These are phyloP conservation scores for Pseudogymnoascus sp. DNA, from an alignment of 2,329 filamentous ascomycete species.

Conservation along the genomic window DNA sequence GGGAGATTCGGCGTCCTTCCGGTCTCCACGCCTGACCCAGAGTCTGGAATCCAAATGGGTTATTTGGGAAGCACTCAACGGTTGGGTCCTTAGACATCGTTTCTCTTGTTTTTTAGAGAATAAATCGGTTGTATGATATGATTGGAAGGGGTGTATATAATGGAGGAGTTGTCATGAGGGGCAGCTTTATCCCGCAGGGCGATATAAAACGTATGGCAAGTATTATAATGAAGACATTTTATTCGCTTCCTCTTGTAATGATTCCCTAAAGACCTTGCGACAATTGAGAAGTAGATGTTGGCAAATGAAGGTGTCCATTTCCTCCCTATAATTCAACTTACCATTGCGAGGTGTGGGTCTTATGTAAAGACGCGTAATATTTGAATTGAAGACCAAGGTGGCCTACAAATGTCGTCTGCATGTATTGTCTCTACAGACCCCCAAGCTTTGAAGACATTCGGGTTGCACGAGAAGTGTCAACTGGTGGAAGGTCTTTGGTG, in stretches of 20 bases:
- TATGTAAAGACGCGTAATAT: not conserved
- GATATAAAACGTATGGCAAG: constrained; percentile 4
- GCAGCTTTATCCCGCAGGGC: not conserved
- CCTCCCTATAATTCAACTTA: not conserved
- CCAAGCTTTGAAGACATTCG: not conserved
- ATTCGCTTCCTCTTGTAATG: not conserved
- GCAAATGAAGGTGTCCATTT: not conserved
- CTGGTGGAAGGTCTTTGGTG: not conserved
- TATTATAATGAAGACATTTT: not conserved
- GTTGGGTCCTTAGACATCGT: constrained; percentile 50
- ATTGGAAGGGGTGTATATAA: not conserved
- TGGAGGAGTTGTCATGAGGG: not conserved
- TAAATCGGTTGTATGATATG: constrained; percentile 3
- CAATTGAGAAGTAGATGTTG: too few relatives aligned
- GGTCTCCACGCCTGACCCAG: constrained; percentile 31
- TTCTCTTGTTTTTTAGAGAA: not conserved
- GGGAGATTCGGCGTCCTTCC: constrained; percentile 86
- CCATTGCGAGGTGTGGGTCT: not conserved
- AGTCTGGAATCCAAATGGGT: constrained; percentile 41
- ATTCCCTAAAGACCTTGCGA: not conserved
- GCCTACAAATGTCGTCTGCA: not conserved
- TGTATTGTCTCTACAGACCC: not conserved
- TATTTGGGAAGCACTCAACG: constrained; percentile 59
- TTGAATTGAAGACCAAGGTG: not conserved
- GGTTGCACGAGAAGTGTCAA: not conserved